Conservation (phyloP, 371 early-diverging fungal species). For the Mucor lusitanicus region DNA sequence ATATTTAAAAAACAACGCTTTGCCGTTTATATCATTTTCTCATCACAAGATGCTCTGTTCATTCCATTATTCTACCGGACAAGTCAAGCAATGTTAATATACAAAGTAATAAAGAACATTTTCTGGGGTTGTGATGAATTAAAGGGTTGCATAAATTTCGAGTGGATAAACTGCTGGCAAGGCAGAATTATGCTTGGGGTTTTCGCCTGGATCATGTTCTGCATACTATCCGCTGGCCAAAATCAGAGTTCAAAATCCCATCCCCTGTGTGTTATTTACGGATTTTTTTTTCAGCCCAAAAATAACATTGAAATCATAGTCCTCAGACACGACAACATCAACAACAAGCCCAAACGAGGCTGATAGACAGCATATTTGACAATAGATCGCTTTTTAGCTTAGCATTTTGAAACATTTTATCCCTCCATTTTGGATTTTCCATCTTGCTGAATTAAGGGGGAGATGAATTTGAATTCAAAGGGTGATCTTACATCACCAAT, state of each 20-base stretch:
- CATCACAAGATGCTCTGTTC: not conserved
- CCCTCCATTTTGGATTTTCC: not conserved
- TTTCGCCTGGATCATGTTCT: not conserved
- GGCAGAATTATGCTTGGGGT: not conserved
- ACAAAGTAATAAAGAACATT: not conserved
- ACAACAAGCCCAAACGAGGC: constrained; percentile 1
- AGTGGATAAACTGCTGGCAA: not conserved
- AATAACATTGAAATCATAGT: not conserved
- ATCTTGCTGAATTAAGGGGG: not conserved
- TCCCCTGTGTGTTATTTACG: not conserved
- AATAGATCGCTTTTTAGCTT: not conserved
- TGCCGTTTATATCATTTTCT: not conserved
- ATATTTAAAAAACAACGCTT: constrained; percentile 12
- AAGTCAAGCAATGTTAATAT: not conserved
- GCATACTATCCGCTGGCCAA: not conserved
- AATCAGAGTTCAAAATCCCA: not conserved
- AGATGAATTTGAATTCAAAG: not conserved
- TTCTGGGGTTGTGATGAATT: not conserved
- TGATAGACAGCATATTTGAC: not conserved
- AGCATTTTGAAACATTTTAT: not conserved
- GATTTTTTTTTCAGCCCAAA: not conserved
- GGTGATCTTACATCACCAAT: constrained; percentile 1
- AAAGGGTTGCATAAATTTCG: constrained; percentile 2
- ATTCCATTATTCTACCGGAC: not conserved
- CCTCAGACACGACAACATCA: not conserved